These are phyloP conservation scores for Aureobasidium zeae DNA, from an alignment of 2,329 filamentous ascomycete species.

Conservation along the genomic window DNA sequence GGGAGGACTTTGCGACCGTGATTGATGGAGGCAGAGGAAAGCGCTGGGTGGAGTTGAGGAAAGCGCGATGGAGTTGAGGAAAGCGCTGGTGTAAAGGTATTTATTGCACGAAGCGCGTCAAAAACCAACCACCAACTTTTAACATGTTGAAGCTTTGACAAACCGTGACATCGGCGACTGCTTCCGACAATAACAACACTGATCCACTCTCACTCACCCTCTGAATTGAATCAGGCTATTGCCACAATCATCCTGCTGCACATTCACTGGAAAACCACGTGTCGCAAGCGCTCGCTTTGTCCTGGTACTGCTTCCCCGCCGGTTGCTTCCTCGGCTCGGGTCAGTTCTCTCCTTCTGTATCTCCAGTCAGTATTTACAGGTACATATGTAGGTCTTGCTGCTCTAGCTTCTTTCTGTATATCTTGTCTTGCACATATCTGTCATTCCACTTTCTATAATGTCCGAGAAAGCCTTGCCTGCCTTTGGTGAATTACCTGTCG, in stretches of 20 bases:
- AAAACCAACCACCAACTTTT: too few relatives aligned
- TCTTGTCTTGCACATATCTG: neutral
- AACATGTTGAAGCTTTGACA: too few relatives aligned
- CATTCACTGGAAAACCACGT: too few relatives aligned
- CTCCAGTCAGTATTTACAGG: neutral
- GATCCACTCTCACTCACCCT: too few relatives aligned
- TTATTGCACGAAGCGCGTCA: neutral
- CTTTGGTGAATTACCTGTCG: conserved; percentile 41
- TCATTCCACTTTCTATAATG: neutral
- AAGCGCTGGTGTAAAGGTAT: neutral
- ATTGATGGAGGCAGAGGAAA: neutral
- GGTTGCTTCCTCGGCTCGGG: too few relatives aligned
- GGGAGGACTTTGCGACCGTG: conserved; percentile 8
- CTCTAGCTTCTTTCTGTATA: neutral
- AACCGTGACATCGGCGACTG: too few relatives aligned
- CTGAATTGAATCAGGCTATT: too few relatives aligned
- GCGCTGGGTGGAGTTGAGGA: too few relatives aligned
- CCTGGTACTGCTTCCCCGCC: conserved; percentile 10
- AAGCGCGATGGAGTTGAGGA: neutral
- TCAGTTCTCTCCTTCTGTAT: too few relatives aligned
- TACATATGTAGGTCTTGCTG: neutral
- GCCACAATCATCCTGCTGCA: too few relatives aligned
- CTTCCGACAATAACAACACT: too few relatives aligned
- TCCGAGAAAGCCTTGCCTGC: conserved; percentile 30
- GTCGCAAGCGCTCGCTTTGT: too few relatives aligned